Base-by-base conservation (phyloP, 2,329 filamentous ascomycete genomes). In the Trichoderma hamatum region DNA sequence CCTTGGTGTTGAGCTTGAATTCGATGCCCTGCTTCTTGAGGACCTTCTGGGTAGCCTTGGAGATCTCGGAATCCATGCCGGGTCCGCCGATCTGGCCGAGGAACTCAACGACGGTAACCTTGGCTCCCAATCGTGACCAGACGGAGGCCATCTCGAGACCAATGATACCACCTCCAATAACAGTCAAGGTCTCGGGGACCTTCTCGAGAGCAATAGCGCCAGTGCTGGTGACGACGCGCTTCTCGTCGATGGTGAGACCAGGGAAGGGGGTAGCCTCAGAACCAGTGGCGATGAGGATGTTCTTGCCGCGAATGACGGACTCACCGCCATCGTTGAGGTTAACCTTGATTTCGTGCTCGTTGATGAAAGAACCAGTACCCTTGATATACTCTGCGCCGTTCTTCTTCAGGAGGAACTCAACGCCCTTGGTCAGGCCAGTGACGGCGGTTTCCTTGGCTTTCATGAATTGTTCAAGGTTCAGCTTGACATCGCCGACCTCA, bases 401-500 rank as follows among this genome's bases (percentile, higher is more conserved):
- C 88, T 99, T 98, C 90, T 98, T 98, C 84, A 99, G 91, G 72
- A 99, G 86, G 80, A 95, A 99, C 83, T 99, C 96, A 73, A 99
- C 92, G 80, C 96, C 96, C 86, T 98, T 98, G 74, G 96, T 99
- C 74, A 99, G 84, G 61, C 94, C 89, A 51, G 84, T 82, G 72
- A 99, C 96, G 64, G 96, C 96, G 43, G 89, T 91, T 64, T 99
- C 95, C 85, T 99, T 99, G 70, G 96, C 94, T 85, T 97, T 97
- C 94, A 99, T 97, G 89, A 99, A 94, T 81, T 96, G 90, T 77
- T 85, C 83, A 56, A 99, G 88, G 86, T 99, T 97, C 79, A 99
- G 90, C 83, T 97, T 96, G 78, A 99, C 95, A 84, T 97, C 93
- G 79, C 92, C 91, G 75, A 99, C 96, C 79, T 98, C 95, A 80